Evolutionary conservation across 345 rosid genomes (phyloP).

Genomic region (Salix dunnii): DNA sequence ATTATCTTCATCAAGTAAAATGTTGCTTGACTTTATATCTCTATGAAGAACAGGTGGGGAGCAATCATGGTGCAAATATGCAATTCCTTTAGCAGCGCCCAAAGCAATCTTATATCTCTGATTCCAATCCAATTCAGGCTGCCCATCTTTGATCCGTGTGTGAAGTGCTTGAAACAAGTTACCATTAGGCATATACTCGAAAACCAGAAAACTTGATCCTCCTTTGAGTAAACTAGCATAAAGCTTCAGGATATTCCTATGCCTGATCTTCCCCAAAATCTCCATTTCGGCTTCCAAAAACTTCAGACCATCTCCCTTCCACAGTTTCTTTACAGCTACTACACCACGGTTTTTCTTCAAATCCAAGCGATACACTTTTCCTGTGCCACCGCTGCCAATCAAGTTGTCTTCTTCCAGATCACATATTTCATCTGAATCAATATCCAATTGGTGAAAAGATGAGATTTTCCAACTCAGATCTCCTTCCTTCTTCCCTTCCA

Average conservation of each 20-base stretch:
- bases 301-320: constrained; percentile 53
- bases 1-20: constrained; percentile 58
- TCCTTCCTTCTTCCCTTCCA: constrained; percentile 29
- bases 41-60: constrained; percentile 74
- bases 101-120: constrained; percentile 65
- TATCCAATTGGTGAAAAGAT: constrained; percentile 61
- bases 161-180: constrained; percentile 67
- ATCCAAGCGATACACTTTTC: constrained; percentile 76
- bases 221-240: constrained; percentile 62
- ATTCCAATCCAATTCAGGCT: constrained; percentile 61
- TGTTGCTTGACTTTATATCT: constrained; percentile 84
- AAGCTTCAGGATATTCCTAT: constrained; percentile 70
- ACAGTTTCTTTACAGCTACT: constrained; percentile 76
- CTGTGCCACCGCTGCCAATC: constrained; percentile 81
- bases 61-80: constrained; percentile 87
- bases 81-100: constrained; percentile 81
- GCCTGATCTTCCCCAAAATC: constrained; percentile 74
- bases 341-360: constrained; percentile 56
- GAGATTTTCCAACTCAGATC: constrained; percentile 53
- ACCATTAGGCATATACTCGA: constrained; percentile 82
- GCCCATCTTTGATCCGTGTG: constrained; percentile 42
- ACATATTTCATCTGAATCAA: constrained; percentile 72
- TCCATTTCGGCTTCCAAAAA: constrained; percentile 69
- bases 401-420: constrained; percentile 56
- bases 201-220: constrained; percentile 64